Conservation (phyloP, 495 filamentous ascomycete species). For the Tuber melanosporum region DNA sequence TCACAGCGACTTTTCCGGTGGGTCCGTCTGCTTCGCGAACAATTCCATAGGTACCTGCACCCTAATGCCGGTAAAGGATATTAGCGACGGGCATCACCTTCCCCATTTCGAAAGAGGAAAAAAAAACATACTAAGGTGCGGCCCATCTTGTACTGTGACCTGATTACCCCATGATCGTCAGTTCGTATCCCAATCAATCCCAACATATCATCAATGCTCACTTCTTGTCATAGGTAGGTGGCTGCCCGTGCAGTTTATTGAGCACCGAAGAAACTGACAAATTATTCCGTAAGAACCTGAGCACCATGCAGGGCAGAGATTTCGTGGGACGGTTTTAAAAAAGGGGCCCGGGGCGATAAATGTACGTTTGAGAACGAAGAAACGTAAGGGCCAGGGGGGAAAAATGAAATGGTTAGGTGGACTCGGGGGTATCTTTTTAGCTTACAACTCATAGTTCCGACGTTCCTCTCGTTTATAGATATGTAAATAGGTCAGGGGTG, state of each 20-base stretch:
- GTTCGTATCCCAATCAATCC: constrained; percentile 6
- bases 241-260: constrained; percentile 95
- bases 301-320: constrained; percentile 17
- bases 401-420: not conserved
- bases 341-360: not conserved
- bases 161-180: constrained; percentile 42
- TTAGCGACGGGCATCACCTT: constrained; percentile 7
- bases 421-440: constrained; percentile 9
- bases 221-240: constrained; percentile 98
- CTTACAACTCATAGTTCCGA: constrained; percentile 37
- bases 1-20: constrained; percentile 84
- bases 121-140: constrained; percentile 57
- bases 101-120: not conserved
- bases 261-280: constrained; percentile 76
- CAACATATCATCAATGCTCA: constrained; percentile 44
- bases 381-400: not conserved
- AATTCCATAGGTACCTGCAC: constrained; percentile 96
- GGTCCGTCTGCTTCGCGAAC: constrained; percentile 85
- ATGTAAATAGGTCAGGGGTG: not conserved
- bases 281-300: constrained; percentile 42
- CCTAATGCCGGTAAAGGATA: constrained; percentile 40
- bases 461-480: constrained; percentile 3
- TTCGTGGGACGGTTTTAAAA: constrained; percentile 14
- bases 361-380: constrained; percentile 10
- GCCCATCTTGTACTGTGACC: constrained; percentile 82